Evolutionary conservation across 345 rosid species (phyloP).

Genomic region (Camelina sativa): DNA sequence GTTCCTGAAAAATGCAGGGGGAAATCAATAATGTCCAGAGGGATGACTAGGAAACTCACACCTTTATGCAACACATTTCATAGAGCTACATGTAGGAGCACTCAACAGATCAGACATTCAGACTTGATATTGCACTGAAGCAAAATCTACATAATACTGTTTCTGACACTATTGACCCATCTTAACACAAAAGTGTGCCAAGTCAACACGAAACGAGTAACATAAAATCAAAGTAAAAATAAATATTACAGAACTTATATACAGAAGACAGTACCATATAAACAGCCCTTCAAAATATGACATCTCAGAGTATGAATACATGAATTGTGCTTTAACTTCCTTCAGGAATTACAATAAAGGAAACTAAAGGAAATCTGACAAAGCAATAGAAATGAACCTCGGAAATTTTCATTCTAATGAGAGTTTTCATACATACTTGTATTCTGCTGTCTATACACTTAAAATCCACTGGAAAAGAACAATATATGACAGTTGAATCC

Average conservation of each 20-base stretch:
- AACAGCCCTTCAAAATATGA: conserved; percentile 20
- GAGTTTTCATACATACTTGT: conserved; percentile 43
- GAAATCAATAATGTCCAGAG: conserved; percentile 50
- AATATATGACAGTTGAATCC: conserved; percentile 44
- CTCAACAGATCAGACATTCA: conserved; percentile 22
- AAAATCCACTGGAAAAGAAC: conserved; percentile 42
- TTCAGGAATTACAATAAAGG: conserved; percentile 37
- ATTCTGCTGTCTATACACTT: conserved; percentile 43
- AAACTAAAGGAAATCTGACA: conserved; percentile 14
- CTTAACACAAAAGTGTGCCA: conserved; percentile 26
- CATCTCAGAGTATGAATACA: conserved; percentile 35
- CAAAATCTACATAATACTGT: not conserved
- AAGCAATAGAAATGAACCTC: conserved; percentile 27
- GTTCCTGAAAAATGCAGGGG: conserved; percentile 68
- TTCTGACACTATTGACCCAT: conserved; percentile 19
- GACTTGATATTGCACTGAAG: conserved; percentile 27
- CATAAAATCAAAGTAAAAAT: conserved; percentile 8
- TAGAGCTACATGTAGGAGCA: conserved; percentile 13
- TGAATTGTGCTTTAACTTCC: conserved; percentile 26
- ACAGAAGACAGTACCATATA: conserved; percentile 9
- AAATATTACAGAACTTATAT: not conserved
- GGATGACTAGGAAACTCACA: conserved; percentile 34
- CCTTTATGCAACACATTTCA: conserved; percentile 23
- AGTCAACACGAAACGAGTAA: conserved; percentile 1
- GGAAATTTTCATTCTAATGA: conserved; percentile 36